phyloP scores from a whole-genome alignment of 352 stramenopile species.

The Blastocystis sp. region DNA sequence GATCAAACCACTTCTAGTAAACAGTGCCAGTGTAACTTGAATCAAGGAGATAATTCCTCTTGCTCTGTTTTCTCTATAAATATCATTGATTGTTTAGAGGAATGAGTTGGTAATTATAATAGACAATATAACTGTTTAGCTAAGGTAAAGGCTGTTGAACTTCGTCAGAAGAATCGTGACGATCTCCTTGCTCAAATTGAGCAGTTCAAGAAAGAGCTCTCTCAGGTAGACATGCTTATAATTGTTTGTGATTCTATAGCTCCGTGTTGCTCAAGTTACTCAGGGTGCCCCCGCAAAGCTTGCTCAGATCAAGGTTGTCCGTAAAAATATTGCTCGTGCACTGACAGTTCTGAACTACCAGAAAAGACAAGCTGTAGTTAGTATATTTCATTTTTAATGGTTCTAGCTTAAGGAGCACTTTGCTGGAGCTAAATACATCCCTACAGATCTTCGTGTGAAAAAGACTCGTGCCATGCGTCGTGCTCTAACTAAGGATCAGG shows the following conservation, averaged over 20 bases:
- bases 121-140: slow-evolving; percentile 70
- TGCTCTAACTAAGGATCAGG: slow-evolving; percentile 88
- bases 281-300: slow-evolving; percentile 96
- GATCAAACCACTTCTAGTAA: too few species aligned
- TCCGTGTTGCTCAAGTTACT: slow-evolving; percentile 98
- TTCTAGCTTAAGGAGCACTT: slow-evolving; percentile 83
- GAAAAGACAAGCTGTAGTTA: slow-evolving; percentile 90
- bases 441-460: slow-evolving; percentile 95
- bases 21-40: too few species aligned
- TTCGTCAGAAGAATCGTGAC: slow-evolving; percentile 92
- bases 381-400: neutral
- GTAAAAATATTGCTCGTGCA: slow-evolving; percentile 97
- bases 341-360: slow-evolving; percentile 99
- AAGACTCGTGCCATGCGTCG: slow-evolving; percentile 96
- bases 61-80: too few species aligned
- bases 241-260: slow-evolving; percentile 71
- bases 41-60: too few species aligned
- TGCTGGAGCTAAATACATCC: slow-evolving; percentile 91
- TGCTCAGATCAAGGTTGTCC: slow-evolving; percentile 96
- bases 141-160: slow-evolving; percentile 96
- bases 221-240: slow-evolving; percentile 75
- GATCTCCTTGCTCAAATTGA: slow-evolving; percentile 95
- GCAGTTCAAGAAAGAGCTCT: slow-evolving; percentile 95
- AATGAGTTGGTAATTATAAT: slow-evolving; percentile 27
- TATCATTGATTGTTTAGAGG: too few species aligned